Evolutionary conservation across 2,329 filamentous ascomycete species (phyloP).

Genomic region (Verruconis gallopava): DNA sequence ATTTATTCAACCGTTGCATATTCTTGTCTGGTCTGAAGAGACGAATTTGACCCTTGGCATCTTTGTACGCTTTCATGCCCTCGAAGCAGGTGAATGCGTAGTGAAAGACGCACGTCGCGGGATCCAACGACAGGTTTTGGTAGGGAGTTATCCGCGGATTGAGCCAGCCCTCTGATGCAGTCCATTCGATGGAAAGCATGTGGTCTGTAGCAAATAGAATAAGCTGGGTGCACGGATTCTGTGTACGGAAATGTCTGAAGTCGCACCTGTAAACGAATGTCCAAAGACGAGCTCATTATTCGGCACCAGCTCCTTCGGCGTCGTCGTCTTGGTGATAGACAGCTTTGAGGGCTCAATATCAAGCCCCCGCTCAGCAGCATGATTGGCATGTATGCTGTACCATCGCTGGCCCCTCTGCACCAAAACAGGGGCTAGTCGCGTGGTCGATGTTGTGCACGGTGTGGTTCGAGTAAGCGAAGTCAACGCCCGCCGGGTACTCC

Average conservation of each 20-base stretch:
- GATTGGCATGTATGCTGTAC: constrained; percentile 38
- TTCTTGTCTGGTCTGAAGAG: constrained; percentile 93
- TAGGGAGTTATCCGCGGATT: constrained; percentile 78
- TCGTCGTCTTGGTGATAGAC: constrained; percentile 57
- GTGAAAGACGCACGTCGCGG: constrained; percentile 93
- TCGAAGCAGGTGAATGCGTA: constrained; percentile 98
- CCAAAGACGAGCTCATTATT: constrained; percentile 82
- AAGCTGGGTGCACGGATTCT: constrained; percentile 12
- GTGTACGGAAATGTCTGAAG: constrained; percentile 5
- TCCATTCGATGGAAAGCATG: constrained; percentile 95
- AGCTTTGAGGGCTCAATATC: constrained; percentile 70
- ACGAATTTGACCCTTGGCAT: constrained; percentile 61
- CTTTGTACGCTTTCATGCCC: constrained; percentile 98
- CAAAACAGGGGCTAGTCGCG: constrained; percentile 39
- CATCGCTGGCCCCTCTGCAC: constrained; percentile 34
- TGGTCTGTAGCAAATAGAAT: constrained; percentile 53
- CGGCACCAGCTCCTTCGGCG: constrained; percentile 60
- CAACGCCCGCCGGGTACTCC: neutral
- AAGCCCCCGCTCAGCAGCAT: constrained; percentile 40
- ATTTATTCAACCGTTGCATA: constrained; percentile 90
- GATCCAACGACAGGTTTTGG: constrained; percentile 93
- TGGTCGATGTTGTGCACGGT: constrained; percentile 10
- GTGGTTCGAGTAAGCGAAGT: neutral
- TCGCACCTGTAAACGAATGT: constrained; percentile 70
- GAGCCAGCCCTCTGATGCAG: constrained; percentile 69